phyloP scores from a whole-genome alignment of 257 asterid genomes.

The Petunia secreta region DNA sequence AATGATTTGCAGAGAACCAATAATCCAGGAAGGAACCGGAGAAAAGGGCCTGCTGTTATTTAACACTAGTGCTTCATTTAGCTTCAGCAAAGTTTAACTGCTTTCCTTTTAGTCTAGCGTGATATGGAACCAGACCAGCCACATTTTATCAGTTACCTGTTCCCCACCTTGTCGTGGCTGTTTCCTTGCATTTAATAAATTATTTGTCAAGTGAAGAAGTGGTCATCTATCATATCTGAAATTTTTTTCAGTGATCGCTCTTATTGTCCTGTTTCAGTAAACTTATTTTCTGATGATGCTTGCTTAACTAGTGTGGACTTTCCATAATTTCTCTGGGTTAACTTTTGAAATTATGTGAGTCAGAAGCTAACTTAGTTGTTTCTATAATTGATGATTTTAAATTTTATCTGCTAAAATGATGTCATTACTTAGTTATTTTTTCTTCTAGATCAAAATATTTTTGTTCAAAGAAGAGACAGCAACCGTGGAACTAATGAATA shows the following conservation, averaged over 20 bases:
- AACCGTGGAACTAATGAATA: slow-evolving; percentile 1
- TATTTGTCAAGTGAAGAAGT: not conserved
- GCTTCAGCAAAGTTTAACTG: not conserved
- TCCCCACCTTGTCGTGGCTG: not conserved
- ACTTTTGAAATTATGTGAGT: not conserved
- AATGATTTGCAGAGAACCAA: not conserved
- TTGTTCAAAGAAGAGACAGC: not conserved
- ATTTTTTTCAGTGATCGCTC: not conserved
- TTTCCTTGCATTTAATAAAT: not conserved
- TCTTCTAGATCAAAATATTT: not conserved
- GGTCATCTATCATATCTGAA: not conserved
- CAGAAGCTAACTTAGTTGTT: slow-evolving; percentile 12
- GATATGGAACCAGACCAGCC: not conserved
- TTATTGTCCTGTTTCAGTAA: not conserved
- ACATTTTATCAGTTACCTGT: not conserved
- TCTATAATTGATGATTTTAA: not conserved
- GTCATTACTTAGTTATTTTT: not conserved
- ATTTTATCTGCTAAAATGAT: not conserved
- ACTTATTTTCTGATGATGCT: not conserved
- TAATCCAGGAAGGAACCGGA: not conserved
- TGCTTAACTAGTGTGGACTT: not conserved
- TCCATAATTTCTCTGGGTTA: not conserved
- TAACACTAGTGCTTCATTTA: not conserved
- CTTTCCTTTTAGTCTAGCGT: not conserved
- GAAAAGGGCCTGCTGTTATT: not conserved